Base-by-base conservation (phyloP, 495 filamentous ascomycete species). In the Penicillium samsonianum region DNA sequence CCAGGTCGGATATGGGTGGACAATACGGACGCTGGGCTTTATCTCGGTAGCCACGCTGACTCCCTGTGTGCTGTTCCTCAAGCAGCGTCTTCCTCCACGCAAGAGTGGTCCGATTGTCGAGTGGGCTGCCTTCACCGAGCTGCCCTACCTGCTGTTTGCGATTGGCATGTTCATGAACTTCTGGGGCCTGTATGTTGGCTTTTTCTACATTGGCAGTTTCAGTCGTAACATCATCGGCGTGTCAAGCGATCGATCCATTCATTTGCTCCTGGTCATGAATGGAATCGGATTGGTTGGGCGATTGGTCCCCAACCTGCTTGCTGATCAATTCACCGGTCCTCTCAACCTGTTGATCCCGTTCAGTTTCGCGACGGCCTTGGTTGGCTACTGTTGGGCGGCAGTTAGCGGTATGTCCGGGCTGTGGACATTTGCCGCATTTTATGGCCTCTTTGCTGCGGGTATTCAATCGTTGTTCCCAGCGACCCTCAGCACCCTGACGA, bases 1-100 rank as follows among this genome's bases (percentile, higher is more conserved):
- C 0, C 68, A 58, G 3, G 73, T 90, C 17, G 91, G 91, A 35
- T 96, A 93, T 69, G 76, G 78, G 3, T 92, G 90, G 90, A 90
- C 91, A 0, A 81, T 95, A 49, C 80, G 91, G 11, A 77, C 80
- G 2, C 73, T 95, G 53, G 92, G 84, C 0, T 89, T 93, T 64
- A 83, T 96, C 50, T 83, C 86, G 45, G 61, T 92, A 1, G 82
- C 63, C 0, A 81, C 79, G 2, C 65, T 90, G 47, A 67, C 83
- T 2, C 78, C 84, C 25, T 73, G 75, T 8, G 59, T 85, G 47
- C 38, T 80, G 0, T 83, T 88, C 44, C 69, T 88, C 57, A 80
- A 77, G 54, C 79, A 87, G 25, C 76, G 90, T 16, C 69, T 91
- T 1, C 86, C 85, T 6, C 85, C 87, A 1, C 77, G 89, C 9